Evolutionary conservation across 768 basidiomycete species (phyloP), one percentile per base, ranked within the genome.

Genomic region (Psilocybe sp.): DNA sequence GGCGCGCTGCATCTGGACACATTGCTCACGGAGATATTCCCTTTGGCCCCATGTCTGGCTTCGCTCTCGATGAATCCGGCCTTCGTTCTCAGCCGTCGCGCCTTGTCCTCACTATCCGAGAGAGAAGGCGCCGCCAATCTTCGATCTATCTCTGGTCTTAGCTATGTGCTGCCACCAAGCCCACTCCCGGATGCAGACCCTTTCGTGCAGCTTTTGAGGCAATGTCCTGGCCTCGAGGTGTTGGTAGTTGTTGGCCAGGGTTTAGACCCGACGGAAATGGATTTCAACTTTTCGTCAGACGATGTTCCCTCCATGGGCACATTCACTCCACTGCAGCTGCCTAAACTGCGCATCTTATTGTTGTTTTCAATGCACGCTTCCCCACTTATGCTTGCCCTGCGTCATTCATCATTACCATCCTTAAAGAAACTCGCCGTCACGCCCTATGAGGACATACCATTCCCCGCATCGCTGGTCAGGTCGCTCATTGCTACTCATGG

Each of bases 321-420:
- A 15, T 73, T 77, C 60, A 59, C 59, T 9, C 75, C 80, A 7
- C 64, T 91, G 15, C 54, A 71, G 50, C 77, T 92, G 4, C 76
- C 75, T 9, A 74, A 70, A 47, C 74, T 93, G 14, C 79, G 75
- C 43, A 80, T 76, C 15, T 61, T 92, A 16, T 73, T 79, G 14
- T 57, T 91, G 14, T 69, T 89, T 16, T 85, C 86, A 1, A 80
- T 88, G 70, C 81, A 84, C 44, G 76, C 73, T 5, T 87, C 86
- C 4, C 78, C 82, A 16, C 69, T 89, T 31, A 71, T 90, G 65
- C 66, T 77, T 35, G 73, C 78, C 13, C 70, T 93, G 20, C 67
- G 89, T 14, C 63, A 70, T 35, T 77, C 85, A 0, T 63, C 80
- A 0, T 78, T 93, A 12, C 89, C 87, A 3, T 67, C 74, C 3